Base-by-base conservation (phyloP, 495 filamentous ascomycete species). In the Daldinia bambusicola region DNA sequence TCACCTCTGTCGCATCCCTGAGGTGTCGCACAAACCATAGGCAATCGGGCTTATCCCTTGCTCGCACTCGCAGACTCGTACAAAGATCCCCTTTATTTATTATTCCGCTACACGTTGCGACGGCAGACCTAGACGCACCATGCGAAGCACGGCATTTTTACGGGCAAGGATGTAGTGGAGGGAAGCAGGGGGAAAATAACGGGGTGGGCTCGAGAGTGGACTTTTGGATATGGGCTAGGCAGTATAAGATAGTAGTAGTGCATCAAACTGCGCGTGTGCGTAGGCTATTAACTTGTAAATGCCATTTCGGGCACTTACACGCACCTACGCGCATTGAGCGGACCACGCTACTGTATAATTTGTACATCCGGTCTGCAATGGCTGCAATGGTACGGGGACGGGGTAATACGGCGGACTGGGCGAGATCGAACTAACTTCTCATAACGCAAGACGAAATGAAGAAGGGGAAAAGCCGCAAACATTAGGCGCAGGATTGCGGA, bases 141-240 rank as follows among this genome's bases (percentile, higher is more conserved):
- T 73, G 70, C 66, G 66, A 66, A 69, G 66, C 70, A 73, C 70
- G 70, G 70, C 70, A 73, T 73, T 73, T 72, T 69, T 48, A 34
- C 36, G 30, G 34, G 52, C 62, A 73, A 69, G 66, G 70, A 62
- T 66, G 37, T 55, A 30, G 59, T 69, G 58, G 70, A 60, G 34
- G 62, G 56, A 63, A 20, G 55, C 55, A 45, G 55, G 61, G 68
- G 41, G 26, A 26, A 61, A 34, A 56, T 55, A 31, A 55, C 18
- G 31, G 51, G 41, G 30, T 45, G 55, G 55, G 43, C 50, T 30
- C 43, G 55, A 52, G 60, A 55, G 43, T 69, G 60, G 41, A 38
- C 58, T 37, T 48, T 48, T 34, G 51, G 31, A 38, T 31, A 51
- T 38, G 57, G 58, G 20, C 31, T 62, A 55, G 31, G 41, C 41